Percentiles rank a stretch among this genome's conserved stretches.
Evolutionary conservation across 176 grass and related monocot genomes (phyloP).

Genomic region (Aegilops umbellulata): DNA sequence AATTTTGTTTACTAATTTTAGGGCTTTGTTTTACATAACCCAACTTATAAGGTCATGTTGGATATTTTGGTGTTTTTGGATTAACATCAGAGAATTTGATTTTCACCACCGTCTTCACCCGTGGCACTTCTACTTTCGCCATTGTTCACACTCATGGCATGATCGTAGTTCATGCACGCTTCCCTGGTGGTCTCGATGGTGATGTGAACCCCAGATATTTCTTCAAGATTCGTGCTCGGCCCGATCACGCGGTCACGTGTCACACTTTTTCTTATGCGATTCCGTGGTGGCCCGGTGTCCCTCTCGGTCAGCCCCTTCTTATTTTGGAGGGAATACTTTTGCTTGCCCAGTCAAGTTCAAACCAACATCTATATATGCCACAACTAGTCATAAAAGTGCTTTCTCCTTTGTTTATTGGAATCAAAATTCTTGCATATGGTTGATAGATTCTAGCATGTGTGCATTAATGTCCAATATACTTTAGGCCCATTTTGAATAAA

Average conservation of each 20-base stretch:
- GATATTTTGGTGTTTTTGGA: no score
- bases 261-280: not conserved
- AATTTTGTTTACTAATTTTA: no score
- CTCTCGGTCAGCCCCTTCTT: not conserved
- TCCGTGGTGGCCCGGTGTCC: not conserved
- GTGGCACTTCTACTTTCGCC: no score
- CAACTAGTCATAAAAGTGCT: not conserved
- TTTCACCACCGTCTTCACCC: no score
- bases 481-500: not conserved
- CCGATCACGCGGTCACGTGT: not conserved
- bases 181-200: not conserved
- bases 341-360: not conserved
- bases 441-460: not conserved
- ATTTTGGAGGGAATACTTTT: not conserved
- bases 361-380: no score
- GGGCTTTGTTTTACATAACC: no score
- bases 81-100: no score
- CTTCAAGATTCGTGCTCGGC: not conserved
- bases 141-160: not conserved
- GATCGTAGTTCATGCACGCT: not conserved
- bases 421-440: not conserved
- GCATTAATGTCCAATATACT: not conserved
- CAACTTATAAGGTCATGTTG: no score
- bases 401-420: not conserved
- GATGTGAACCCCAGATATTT: conserved; percentile 27